Conservation (phyloP, 2,329 filamentous ascomycete genomes). For the Aspergillus novofumigatus region DNA sequence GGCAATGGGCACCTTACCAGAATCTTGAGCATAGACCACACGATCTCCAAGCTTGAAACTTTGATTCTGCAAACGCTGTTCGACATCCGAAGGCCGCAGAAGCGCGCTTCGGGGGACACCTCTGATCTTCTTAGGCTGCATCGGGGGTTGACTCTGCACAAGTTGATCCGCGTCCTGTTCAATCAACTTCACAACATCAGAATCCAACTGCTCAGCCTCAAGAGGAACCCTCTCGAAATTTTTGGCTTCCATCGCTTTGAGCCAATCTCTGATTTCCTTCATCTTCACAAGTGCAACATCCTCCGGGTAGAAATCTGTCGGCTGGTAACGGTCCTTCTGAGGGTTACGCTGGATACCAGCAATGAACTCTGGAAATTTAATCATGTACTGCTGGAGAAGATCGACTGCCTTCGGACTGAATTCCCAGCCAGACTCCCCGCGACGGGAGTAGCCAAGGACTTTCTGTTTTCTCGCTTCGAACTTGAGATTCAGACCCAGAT, state of each 20-base stretch:
- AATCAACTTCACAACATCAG: conserved; percentile 76
- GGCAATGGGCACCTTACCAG: conserved; percentile 91
- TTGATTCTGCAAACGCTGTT: conserved; percentile 84
- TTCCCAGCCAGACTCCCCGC: conserved; percentile 85
- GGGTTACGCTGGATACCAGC: conserved; percentile 81
- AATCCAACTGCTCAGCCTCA: conserved; percentile 94
- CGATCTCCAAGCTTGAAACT: conserved; percentile 81
- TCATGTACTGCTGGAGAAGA: conserved; percentile 84
- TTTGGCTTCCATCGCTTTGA: conserved; percentile 87
- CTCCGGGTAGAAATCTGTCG: conserved; percentile 79
- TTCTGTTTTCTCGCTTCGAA: conserved; percentile 95
- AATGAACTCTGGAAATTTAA: conserved; percentile 91
- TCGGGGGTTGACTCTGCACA: conserved; percentile 48
- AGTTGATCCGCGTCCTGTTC: conserved; percentile 69
- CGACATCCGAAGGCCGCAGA: conserved; percentile 91
- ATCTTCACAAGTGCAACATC: conserved; percentile 71
- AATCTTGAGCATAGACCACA: conserved; percentile 86
- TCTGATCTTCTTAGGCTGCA: conserved; percentile 65
- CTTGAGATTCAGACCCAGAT: conserved; percentile 91
- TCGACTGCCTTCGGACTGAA: conserved; percentile 82
- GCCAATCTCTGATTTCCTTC: conserved; percentile 90
- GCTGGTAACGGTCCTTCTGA: conserved; percentile 75
- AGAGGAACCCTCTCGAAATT: conserved; percentile 93
- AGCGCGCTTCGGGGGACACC: conserved; percentile 82
- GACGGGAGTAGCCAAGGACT: conserved; percentile 90